A percentile compares a stretch with the other conserved stretches of the same genome.
phyloP scores from a whole-genome alignment of 177 flowering plant species.

The Tripterygium wilfordii region DNA sequence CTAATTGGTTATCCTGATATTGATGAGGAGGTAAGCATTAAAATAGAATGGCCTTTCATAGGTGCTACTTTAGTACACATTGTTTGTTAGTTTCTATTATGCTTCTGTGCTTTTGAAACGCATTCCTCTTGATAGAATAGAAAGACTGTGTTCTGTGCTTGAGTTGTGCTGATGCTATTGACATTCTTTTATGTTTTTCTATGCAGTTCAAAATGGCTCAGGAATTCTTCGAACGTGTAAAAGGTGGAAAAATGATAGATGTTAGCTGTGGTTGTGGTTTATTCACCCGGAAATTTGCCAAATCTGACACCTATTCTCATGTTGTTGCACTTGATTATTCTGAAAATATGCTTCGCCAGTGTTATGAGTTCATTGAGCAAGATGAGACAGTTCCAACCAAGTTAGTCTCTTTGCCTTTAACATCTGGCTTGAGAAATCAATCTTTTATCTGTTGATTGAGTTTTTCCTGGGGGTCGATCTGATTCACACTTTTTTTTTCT shows the following conservation, averaged over 20 bases:
- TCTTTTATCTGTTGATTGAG: too few species aligned
- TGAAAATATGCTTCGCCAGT: conserved; percentile 93
- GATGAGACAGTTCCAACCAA: conserved; percentile 36
- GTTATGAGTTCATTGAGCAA: conserved; percentile 66
- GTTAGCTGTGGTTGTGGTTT: conserved; percentile 98
- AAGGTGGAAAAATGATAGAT: conserved; percentile 91
- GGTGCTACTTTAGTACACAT: background rate
- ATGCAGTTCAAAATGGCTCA: conserved; percentile 95
- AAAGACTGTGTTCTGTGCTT: background rate
- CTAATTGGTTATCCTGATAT: conserved; percentile 92
- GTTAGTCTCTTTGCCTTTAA: conserved; percentile 39
- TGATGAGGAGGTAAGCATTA: conserved; percentile 98
- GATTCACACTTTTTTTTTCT: conserved; percentile 12
- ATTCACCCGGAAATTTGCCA: conserved; percentile 84
- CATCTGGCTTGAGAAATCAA: too few species aligned
- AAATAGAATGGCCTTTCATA: too few species aligned
- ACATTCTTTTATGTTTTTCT: too few species aligned
- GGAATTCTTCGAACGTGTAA: conserved; percentile 72
- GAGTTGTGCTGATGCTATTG: background rate
- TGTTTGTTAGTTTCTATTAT: too few species aligned
- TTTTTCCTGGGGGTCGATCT: too few species aligned
- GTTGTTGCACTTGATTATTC: conserved; percentile 92
- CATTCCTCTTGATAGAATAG: too few species aligned
- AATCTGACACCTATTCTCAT: conserved; percentile 64
- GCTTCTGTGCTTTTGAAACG: background rate